These are phyloP conservation scores for Cryptococcus sp. DNA, from an alignment of 1,284 basidiomycete species.

Conservation along the genomic window DNA sequence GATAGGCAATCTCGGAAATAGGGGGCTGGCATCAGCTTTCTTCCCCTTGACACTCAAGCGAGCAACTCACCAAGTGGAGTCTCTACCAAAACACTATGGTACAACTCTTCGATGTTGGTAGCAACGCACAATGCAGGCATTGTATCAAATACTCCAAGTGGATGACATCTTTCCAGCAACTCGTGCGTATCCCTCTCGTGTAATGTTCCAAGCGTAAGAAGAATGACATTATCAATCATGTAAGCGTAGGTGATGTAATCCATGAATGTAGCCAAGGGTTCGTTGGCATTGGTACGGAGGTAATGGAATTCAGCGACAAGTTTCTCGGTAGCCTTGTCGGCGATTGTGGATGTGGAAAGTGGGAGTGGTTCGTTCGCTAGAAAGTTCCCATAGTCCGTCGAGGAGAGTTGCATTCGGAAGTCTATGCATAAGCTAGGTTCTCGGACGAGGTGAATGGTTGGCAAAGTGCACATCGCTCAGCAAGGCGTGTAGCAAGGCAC, in stretches of 20 bases:
- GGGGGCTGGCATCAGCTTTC: conserved; percentile 61
- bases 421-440: conserved; percentile 53
- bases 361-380: conserved; percentile 95
- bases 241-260: conserved; percentile 97
- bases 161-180: conserved; percentile 92
- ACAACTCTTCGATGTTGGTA: conserved; percentile 98
- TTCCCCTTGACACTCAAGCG: conserved; percentile 1
- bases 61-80: conserved; percentile 76
- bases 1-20: conserved; percentile 97
- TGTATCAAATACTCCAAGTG: conserved; percentile 93
- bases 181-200: conserved; percentile 98
- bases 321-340: conserved; percentile 89
- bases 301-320: conserved; percentile 98
- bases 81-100: conserved; percentile 94
- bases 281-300: conserved; percentile 82
- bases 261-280: conserved; percentile 86
- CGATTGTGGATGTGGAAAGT: conserved; percentile 88
- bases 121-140: conserved; percentile 99
- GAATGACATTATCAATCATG: conserved; percentile 99
- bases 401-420: conserved; percentile 84
- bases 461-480: not conserved
- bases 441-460: not conserved
- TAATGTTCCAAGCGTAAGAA: conserved; percentile 94
- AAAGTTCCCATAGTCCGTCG: conserved; percentile 98
- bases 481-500: too few relatives aligned